These are phyloP conservation scores for Apocynum venetum DNA, from an alignment of 257 asterid species.

Conservation along the genomic window DNA sequence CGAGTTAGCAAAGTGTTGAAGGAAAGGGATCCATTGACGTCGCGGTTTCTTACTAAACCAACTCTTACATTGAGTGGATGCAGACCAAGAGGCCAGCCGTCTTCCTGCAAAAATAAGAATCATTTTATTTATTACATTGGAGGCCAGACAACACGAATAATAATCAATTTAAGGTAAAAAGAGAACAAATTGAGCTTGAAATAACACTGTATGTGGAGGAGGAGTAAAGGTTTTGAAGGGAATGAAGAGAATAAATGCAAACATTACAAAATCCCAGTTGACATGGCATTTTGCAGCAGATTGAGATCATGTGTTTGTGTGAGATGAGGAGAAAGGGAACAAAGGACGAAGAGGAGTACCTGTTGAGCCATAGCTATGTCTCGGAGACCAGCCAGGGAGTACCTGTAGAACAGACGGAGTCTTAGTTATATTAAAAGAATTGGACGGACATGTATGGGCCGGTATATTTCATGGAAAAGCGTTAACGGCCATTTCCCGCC, in stretches of 20 bases:
- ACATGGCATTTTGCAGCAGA: neutral
- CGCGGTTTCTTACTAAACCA: slow-evolving; percentile 42
- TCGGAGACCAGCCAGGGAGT: neutral
- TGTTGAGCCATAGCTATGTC: slow-evolving; percentile 36
- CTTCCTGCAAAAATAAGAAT: slow-evolving; percentile 40
- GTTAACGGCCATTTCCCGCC: slow-evolving; percentile 15
- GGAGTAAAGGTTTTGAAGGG: neutral
- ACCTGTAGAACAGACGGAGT: neutral
- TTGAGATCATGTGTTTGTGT: neutral
- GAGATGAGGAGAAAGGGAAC: neutral
- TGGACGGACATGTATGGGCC: neutral
- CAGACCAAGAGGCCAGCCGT: slow-evolving; percentile 82
- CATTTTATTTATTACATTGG: neutral
- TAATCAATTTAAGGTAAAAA: neutral
- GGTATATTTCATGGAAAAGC: neutral
- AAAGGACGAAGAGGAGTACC: slow-evolving; percentile 21
- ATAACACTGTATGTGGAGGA: neutral
- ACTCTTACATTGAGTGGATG: slow-evolving; percentile 54
- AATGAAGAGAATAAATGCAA: neutral
- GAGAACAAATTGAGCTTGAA: neutral
- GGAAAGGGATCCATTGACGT: slow-evolving; percentile 53
- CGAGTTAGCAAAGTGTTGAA: slow-evolving; percentile 52
- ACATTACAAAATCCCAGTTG: no score
- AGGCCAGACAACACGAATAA: neutral
- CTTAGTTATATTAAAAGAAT: neutral